A percentile compares a stretch with the other conserved stretches of the same genome.
Evolutionary conservation across 306 rosid species (phyloP).

Genomic region (Quillaja saponaria): DNA sequence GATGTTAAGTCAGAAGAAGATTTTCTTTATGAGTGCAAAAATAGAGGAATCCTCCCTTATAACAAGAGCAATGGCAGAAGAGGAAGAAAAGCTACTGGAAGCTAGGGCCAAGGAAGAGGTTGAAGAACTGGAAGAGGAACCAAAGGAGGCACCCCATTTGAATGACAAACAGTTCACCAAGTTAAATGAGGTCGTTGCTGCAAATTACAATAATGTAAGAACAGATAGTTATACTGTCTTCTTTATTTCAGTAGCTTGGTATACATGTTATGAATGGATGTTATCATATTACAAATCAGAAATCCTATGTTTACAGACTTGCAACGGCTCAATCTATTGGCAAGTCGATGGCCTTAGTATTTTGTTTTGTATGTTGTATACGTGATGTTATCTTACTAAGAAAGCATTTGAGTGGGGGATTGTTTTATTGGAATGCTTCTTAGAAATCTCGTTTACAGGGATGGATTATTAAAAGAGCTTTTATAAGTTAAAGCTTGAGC

Average conservation of each 20-base stretch:
- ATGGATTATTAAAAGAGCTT: constrained; percentile 92
- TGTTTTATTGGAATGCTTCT: constrained; percentile 16
- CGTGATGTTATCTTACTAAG: not conserved
- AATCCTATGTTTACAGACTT: constrained; percentile 95
- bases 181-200: constrained; percentile 82
- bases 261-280: constrained; percentile 97
- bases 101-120: constrained; percentile 66
- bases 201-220: constrained; percentile 67
- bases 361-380: not conserved
- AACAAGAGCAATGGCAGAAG: constrained; percentile 48
- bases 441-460: constrained; percentile 53
- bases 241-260: not conserved
- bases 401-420: not conserved
- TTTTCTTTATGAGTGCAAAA: constrained; percentile 27
- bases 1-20: constrained; percentile 49
- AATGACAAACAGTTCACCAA: constrained; percentile 69
- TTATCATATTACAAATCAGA: constrained; percentile 93
- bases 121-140: constrained; percentile 22
- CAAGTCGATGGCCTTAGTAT: constrained; percentile 21
- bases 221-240: not conserved
- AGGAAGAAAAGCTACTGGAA: constrained; percentile 61
- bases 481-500: constrained; percentile 94
- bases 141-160: constrained; percentile 41
- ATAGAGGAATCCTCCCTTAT: constrained; percentile 51
- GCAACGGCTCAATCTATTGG: constrained; percentile 94